These are phyloP conservation scores for Endocalyx cinctus DNA, from an alignment of 2,329 filamentous ascomycete genomes.

Conservation along the genomic window DNA sequence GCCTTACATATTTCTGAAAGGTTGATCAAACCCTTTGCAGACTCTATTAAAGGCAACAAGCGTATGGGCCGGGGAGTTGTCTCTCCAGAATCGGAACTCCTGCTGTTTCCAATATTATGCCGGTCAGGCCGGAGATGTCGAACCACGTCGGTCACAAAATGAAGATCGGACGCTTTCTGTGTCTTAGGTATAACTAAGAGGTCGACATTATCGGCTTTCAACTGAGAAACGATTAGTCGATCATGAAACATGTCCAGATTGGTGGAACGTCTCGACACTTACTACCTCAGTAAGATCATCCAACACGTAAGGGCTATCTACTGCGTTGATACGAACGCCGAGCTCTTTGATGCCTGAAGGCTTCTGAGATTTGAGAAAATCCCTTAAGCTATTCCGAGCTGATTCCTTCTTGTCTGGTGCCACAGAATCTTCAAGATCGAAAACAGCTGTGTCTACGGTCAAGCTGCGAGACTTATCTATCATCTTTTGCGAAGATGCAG, in stretches of 20 bases:
- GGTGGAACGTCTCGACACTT: too few relatives aligned
- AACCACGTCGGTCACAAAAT: slow-evolving; percentile 56
- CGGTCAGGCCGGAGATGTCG: slow-evolving; percentile 52
- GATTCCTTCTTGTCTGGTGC: slow-evolving; percentile 68
- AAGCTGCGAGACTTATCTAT: slow-evolving; percentile 79
- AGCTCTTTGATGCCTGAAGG: slow-evolving; percentile 66
- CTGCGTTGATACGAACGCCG: slow-evolving; percentile 84
- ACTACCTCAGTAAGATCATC: slow-evolving; percentile 60
- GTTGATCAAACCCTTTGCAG: slow-evolving; percentile 71
- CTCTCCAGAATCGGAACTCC: too few relatives aligned
- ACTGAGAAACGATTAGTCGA: too few relatives aligned
- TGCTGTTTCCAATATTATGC: too few relatives aligned
- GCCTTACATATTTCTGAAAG: slow-evolving; percentile 69
- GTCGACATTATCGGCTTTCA: slow-evolving; percentile 59
- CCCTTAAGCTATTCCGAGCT: slow-evolving; percentile 62
- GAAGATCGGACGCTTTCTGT: slow-evolving; percentile 71
- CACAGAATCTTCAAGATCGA: slow-evolving; percentile 96
- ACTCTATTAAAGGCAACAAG: slow-evolving; percentile 74
- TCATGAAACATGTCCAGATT: too few relatives aligned
- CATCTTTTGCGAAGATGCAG: slow-evolving; percentile 82
- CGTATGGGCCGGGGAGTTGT: slow-evolving; percentile 55
- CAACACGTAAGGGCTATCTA: slow-evolving; percentile 66
- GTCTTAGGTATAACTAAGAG: slow-evolving; percentile 90
- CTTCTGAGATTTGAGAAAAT: slow-evolving; percentile 46
- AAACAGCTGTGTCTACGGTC: slow-evolving; percentile 76